A percentile compares a stretch with the other conserved stretches of the same genome.
These are phyloP conservation scores for Ophiocordyceps camponoti-floridani DNA, from an alignment of 2,329 filamentous ascomycete genomes.

Conservation along the genomic window DNA sequence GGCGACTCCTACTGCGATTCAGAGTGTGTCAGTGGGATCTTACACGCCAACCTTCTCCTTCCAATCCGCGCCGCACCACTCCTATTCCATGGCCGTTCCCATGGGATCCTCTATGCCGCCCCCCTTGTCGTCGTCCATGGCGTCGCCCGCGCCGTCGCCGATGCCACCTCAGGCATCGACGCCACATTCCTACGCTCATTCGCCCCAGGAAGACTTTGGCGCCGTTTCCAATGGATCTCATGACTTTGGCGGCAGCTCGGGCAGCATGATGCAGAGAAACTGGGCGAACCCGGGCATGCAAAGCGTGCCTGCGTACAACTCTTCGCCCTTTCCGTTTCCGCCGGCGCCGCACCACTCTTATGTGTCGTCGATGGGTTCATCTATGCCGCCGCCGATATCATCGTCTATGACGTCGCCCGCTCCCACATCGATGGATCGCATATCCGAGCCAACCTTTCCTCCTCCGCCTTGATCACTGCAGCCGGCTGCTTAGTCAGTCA, in stretches of 20 bases:
- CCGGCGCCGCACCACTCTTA: neutral
- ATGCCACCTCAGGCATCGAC: too few relatives aligned
- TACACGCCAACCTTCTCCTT: neutral
- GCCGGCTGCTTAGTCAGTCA: too few relatives aligned
- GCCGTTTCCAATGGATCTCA: too few relatives aligned
- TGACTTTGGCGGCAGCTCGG: too few relatives aligned
- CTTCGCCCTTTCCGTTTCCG: neutral
- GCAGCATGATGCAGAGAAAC: too few relatives aligned
- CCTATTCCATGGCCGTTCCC: neutral
- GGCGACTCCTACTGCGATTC: constrained; percentile 7
- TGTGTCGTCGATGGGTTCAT: constrained; percentile 1
- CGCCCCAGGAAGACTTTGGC: too few relatives aligned
- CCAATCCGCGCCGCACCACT: neutral
- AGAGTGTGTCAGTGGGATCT: neutral
- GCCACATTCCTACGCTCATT: too few relatives aligned
- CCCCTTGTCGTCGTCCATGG: neutral
- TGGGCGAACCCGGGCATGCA: too few relatives aligned
- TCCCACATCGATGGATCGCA: constrained; percentile 1
- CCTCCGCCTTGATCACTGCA: too few relatives aligned
- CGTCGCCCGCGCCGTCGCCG: neutral
- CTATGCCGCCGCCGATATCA: neutral
- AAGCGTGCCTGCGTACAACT: neutral
- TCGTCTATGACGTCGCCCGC: neutral
- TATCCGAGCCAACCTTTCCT: too few relatives aligned
- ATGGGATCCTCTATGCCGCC: neutral